phyloP scores from a whole-genome alignment of 495 filamentous ascomycete genomes.

The Penicillium herquei region DNA sequence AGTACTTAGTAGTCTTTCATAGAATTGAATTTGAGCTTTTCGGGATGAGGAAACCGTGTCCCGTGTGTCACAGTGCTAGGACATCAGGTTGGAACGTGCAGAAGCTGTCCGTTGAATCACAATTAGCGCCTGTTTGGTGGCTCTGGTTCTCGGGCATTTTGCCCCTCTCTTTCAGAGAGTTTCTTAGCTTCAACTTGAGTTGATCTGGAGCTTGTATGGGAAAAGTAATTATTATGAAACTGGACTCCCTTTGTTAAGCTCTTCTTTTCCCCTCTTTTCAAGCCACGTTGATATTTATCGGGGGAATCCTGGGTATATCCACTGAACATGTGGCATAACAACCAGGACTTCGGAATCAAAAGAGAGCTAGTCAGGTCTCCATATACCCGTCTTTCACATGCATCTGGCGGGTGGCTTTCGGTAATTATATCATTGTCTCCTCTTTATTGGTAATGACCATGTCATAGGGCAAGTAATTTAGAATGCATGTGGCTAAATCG shows the following conservation, averaged over 20 bases:
- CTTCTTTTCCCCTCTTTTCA: too few relatives aligned
- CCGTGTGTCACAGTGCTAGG: conserved; percentile 12
- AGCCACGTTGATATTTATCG: too few relatives aligned
- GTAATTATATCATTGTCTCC: conserved; percentile 13
- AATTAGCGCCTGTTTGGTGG: conserved; percentile 11
- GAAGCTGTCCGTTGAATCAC: conserved; percentile 18
- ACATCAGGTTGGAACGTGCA: conserved; percentile 24
- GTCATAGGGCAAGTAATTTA: neutral
- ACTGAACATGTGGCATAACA: too few relatives aligned
- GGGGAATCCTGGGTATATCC: too few relatives aligned
- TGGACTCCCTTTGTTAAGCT: too few relatives aligned
- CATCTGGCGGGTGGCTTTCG: conserved; percentile 8
- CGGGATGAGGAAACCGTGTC: neutral
- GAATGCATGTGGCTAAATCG: conserved; percentile 6
- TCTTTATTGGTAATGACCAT: neutral
- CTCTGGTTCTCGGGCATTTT: neutral
- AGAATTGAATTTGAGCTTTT: neutral
- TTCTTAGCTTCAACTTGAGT: neutral
- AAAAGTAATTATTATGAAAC: neutral
- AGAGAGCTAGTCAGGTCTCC: too few relatives aligned
- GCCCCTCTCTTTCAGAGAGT: neutral
- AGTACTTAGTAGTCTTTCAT: neutral
- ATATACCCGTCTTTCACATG: conserved; percentile 9
- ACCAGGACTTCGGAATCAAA: too few relatives aligned
- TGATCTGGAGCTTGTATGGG: neutral